These are phyloP conservation scores for Leccinum olivaceopallidum DNA, from an alignment of 768 basidiomycete genomes.

Conservation along the genomic window DNA sequence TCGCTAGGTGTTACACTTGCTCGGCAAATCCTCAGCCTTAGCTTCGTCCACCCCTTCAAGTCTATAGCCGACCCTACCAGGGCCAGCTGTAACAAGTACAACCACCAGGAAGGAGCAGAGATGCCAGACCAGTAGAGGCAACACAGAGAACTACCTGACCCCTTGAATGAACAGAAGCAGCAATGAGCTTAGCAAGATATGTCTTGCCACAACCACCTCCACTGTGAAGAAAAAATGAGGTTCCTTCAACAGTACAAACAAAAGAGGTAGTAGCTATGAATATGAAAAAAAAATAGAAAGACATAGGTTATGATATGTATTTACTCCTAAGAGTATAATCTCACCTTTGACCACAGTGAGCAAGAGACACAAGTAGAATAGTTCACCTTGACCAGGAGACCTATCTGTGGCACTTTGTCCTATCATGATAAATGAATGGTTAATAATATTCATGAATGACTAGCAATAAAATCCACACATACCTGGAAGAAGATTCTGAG, in stretches of 20 bases:
- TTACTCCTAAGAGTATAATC: background rate
- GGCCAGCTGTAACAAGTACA: too few relatives aligned
- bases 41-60: too few relatives aligned
- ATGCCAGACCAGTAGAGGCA: background rate
- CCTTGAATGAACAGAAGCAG: background rate
- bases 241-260: too few relatives aligned
- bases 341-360: slow-evolving; percentile 36
- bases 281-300: too few relatives aligned
- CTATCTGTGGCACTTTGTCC: slow-evolving; percentile 41
- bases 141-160: background rate
- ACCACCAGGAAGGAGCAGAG: background rate
- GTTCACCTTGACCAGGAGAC: slow-evolving; percentile 27
- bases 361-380: slow-evolving; percentile 41
- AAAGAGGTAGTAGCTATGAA: too few relatives aligned
- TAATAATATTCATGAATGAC: background rate
- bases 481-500: slow-evolving; percentile 36
- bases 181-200: background rate
- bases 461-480: background rate
- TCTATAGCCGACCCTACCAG: too few relatives aligned
- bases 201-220: too few relatives aligned
- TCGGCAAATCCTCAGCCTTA: too few relatives aligned
- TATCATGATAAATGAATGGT: background rate
- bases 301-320: background rate
- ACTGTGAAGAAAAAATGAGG: background rate
- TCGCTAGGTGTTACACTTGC: too few relatives aligned